Base-by-base conservation (phyloP, 495 filamentous ascomycete genomes). In the Talaromyces liani region DNA sequence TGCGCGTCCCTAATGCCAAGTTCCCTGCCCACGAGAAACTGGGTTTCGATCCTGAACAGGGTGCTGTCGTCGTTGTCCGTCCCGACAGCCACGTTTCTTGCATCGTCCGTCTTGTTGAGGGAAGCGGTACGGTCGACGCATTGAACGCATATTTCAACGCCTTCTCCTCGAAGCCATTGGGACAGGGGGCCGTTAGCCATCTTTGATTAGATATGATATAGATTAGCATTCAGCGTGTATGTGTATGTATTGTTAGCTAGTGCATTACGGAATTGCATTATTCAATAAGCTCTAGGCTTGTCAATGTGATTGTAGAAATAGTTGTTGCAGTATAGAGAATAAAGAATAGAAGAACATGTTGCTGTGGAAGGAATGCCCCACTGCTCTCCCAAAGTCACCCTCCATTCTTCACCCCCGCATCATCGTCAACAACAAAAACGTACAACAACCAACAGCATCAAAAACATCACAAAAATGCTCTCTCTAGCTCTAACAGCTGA, bases 51-150 rank as follows among this genome's bases (percentile, higher is more conserved):
- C 75, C 87, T 67, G 86, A 88, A 62, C 82, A 76, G 68, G 92
- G 91, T 24, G 91, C 87, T 60, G 81, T 95, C 6, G 85, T 94
- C 14, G 87, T 97, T 45, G 90, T 93, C 31, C 77, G 92, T 53
- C 92, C 92, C 0, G 92, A 97, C 73, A 90, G 90, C 34, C 93
- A 96, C 75, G 86, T 95, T 63, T 90, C 89, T 12, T 85, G 89
- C 62, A 88, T 90, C 20, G 84, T 89, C 3, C 79, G 80, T 66
- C 73, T 96, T 39, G 84, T 83, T 12, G 88, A 92, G 74, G 92
- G 91, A 4, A 84, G 76, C 64, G 89, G 84, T 53, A 94, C 91
- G 0, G 87, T 88, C 2, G 90, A 93, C 66, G 90, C 91, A 53
- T 80, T 96, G 65, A 89, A 96, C 67, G 82, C 79, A 58, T 96